Evolutionary conservation across 768 basidiomycete genomes (phyloP), one percentile per base, ranked within the genome.

Genomic region (Suillus hirtellus): DNA sequence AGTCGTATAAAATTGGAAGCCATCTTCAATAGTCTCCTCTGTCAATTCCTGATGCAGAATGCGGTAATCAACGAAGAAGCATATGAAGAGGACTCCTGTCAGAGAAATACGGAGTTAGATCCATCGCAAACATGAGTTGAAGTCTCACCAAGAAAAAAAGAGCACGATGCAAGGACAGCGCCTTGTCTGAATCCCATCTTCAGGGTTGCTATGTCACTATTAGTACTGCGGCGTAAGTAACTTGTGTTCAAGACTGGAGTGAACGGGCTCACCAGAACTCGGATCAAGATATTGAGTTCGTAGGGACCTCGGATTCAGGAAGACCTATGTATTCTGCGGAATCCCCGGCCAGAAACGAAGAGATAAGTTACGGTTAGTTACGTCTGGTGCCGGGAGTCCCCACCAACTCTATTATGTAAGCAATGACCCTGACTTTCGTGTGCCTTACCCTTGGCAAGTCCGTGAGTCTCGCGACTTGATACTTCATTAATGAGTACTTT

Each of bases 111-210:
- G 61, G 70, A 71, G 60, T 49, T 40, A 59, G 53, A 65, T 67
- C 49, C 64, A 67, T 24, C 19, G 35, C 9, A 63, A 71, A 73
- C 59, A 64, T 37, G 34, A 24, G 60, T 65, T 64, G 42, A 56
- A n/a, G 43, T 74, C 84, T 78, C 72, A 87, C 95, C 95, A 47
- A 98, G 82, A 70, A 96, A 91, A 80, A 98, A 98, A 64, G 90
- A 93, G 61, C 89, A 87, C 37, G 94, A 89, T 46, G 89, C 87
- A 49, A 96, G 84, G 34, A 96, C 86, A n/a, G 92, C 89, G 47
- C 92, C 94, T 73, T 93, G 89, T 72, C 85, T 84, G 83, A 96
- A 98, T 53, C 91, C 90, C 94, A 96, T 96, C 19, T 49, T 70
- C 50, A 53, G 50, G 38, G 9, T 58, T 27, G 24, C 15, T 11